These are phyloP conservation scores for Larix kaempferi DNA, from an alignment of 75 land plant genomes.

Conservation along the genomic window DNA sequence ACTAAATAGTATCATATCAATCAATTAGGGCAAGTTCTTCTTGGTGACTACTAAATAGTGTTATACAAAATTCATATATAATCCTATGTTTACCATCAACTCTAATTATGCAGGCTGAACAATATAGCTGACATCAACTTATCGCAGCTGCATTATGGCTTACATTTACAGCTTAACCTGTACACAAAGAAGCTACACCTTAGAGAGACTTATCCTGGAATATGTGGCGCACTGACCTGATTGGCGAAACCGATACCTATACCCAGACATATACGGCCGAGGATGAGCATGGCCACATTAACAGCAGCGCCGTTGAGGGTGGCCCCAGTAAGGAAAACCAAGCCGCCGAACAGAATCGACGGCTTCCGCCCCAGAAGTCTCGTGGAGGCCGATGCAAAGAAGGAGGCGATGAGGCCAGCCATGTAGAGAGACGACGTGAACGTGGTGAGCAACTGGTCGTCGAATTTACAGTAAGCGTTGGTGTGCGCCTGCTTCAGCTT, in stretches of 20 bases:
- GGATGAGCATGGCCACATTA: slow-evolving; percentile 47
- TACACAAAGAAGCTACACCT: too few species aligned
- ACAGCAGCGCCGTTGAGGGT: slow-evolving; percentile 33
- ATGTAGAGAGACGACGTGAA: slow-evolving; percentile 70
- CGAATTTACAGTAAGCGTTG: slow-evolving; percentile 65
- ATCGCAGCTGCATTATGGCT: too few species aligned
- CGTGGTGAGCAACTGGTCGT: slow-evolving; percentile 42
- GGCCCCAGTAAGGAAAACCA: slow-evolving; percentile 41
- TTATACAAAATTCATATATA: too few species aligned
- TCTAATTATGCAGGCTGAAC: too few species aligned
- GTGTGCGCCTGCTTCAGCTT: slow-evolving; percentile 17
- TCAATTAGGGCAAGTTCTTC: too few species aligned
- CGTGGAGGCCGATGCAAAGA: slow-evolving; percentile 34
- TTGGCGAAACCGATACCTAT: slow-evolving; percentile 32
- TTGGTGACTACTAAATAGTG: too few species aligned
- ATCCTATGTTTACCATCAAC: too few species aligned
- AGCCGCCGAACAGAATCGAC: slow-evolving; percentile 43
- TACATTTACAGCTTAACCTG: too few species aligned
- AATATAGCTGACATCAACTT: too few species aligned
- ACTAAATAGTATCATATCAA: too few species aligned
- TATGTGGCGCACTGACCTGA: slow-evolving; percentile 5
- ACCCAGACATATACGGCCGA: slow-evolving; percentile 23
- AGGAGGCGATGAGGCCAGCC: slow-evolving; percentile 53
- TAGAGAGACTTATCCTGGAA: too few species aligned
- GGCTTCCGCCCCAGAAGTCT: slow-evolving; percentile 29